A percentile compares a stretch with the other conserved stretches of the same genome.
Conservation (phyloP, 331 rosid genomes). For the Malus hybrid region DNA sequence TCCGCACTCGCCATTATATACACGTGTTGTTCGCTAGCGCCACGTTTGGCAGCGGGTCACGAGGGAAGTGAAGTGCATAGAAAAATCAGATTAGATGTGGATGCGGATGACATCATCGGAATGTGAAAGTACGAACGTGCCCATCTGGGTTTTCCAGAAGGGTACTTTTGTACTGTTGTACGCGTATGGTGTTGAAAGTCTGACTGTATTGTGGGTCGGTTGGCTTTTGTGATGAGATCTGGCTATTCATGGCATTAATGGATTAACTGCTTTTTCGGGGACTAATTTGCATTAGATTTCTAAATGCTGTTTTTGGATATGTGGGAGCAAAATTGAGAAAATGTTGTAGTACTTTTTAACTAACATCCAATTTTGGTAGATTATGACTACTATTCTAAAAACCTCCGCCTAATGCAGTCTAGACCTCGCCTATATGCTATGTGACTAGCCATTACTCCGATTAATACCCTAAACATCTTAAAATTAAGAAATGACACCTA, state of each 20-base stretch:
- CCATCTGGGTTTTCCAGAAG: not conserved
- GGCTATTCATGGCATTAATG: no score
- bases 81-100: not conserved
- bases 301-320: no score
- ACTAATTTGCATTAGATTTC: no score
- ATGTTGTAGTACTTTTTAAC: no score
- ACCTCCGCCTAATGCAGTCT: no score
- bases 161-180: no score
- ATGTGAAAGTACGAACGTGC: not conserved
- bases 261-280: no score
- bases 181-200: not conserved
- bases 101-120: not conserved
- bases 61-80: no score
- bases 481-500: no score
- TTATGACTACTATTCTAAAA: accelerated
- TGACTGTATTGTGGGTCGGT: not conserved
- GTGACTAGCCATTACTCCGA: accelerated
- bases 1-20: not conserved
- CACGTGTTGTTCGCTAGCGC: not conserved
- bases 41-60: not conserved
- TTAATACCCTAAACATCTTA: no score
- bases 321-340: no score
- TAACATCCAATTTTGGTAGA: no score
- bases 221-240: not conserved
- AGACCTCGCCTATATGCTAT: accelerated